Evolutionary conservation across 2,329 filamentous ascomycete species (phyloP), one percentile per base, ranked within the genome.

Genomic region (Cordyceps farinosa): DNA sequence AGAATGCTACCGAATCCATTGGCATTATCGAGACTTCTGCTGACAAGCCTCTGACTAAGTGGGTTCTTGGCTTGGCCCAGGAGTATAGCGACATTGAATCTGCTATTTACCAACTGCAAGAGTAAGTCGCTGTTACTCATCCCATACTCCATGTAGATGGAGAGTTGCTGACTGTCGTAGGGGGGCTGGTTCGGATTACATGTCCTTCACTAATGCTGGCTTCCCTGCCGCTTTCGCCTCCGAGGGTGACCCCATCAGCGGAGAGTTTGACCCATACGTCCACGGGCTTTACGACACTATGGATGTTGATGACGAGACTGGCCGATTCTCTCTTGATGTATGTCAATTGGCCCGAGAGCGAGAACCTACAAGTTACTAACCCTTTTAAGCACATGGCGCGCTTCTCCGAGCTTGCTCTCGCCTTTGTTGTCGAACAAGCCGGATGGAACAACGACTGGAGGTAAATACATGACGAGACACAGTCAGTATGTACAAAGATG

Each of bases 401-500:
- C n/a, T 78, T 77, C 64, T 72, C 74, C 0, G 75, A 77, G 66
- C 69, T 78, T 60, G 76, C 76, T 0, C 74, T 78, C 53, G 75
- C 76, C 1, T 77, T 75, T 66, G 72, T 74, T 1, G 67, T 77
- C 13, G 76, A 78, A 64, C 75, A 78, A 68, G 73, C 71, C 15
- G 75, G 76, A 1, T 77, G 76, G 76, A 72, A 77, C 55, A 77
- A 77, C 40, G 66, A 68, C 22, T 77, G 76, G 76, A 70, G 76
- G 66, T 77, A 68, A 59, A 44, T 4, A 13, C 10, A 1, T n/a
- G 4, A 8, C 11, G 5, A 15, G 6, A 27, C 29, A 5, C 17
- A 13, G 29, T 3, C 29, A 17, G 2, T 27, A 11, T 48, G 27
- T 11, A 30, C 9, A 40, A 40, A 40, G 3, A 40, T 40, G 38